phyloP scores from a whole-genome alignment of 305 asterid species.

The Fraxinus platypoda region DNA sequence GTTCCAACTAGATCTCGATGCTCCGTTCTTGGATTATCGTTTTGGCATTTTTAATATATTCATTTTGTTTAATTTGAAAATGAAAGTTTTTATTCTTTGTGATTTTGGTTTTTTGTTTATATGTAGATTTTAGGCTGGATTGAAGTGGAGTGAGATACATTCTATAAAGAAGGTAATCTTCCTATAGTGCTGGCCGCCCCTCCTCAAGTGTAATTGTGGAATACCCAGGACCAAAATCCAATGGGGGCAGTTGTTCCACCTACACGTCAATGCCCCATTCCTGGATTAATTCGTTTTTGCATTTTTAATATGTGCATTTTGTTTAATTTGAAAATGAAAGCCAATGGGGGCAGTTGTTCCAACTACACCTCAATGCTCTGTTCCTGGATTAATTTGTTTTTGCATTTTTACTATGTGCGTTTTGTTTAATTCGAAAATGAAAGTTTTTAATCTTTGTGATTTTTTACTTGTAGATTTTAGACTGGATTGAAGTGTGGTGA shows the following conservation, averaged over 20 bases:
- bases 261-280: neutral
- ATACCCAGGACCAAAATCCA: neutral
- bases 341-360: too few relatives aligned
- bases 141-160: slow-evolving; percentile 20
- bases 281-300: neutral
- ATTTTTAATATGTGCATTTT: neutral
- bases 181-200: too few relatives aligned
- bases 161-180: neutral
- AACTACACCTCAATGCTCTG: too few relatives aligned
- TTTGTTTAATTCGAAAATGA: slow-evolving; percentile 25
- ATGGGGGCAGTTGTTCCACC: neutral
- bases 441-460: slow-evolving; percentile 13
- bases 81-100: slow-evolving; percentile 14
- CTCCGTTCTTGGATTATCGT: neutral
- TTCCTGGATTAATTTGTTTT: slow-evolving; percentile 5
- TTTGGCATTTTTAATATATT: neutral
- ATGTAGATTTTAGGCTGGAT: slow-evolving; percentile 33
- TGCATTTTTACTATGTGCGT: neutral
- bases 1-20: neutral
- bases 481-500: slow-evolving; percentile 26
- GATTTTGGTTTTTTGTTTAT: neutral
- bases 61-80: slow-evolving; percentile 24
- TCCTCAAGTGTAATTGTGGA: too few relatives aligned
- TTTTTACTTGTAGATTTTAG: slow-evolving; percentile 25
- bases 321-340: slow-evolving; percentile 24